Percentiles rank a stretch among this genome's conserved stretches.
Evolutionary conservation across 139 green algal species (phyloP).

Genomic region (Gonium pectorale): DNA sequence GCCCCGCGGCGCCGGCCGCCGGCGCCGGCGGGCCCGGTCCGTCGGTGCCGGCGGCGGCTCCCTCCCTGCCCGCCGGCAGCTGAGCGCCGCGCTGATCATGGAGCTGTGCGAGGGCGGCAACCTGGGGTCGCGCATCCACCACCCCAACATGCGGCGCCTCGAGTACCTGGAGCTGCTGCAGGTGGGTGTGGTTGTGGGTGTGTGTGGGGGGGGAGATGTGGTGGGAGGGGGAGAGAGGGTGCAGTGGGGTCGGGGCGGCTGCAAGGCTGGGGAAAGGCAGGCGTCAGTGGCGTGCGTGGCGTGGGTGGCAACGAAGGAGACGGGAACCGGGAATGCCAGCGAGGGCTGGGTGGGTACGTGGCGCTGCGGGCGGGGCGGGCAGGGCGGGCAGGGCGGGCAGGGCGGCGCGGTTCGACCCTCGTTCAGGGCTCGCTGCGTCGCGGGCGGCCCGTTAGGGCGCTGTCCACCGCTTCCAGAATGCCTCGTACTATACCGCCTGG

Average conservation of each 20-base stretch:
- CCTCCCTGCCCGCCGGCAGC: constrained; percentile 14
- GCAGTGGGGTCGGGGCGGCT: too few species aligned
- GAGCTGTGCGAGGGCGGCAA: constrained; percentile 82
- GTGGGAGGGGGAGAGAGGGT: neutral
- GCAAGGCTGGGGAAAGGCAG: too few species aligned
- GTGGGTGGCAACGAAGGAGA: too few species aligned
- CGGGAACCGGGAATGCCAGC: too few species aligned
- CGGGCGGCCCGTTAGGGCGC: too few species aligned
- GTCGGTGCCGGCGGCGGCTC: neutral
- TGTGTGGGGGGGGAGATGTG: neutral
- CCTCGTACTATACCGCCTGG: too few species aligned
- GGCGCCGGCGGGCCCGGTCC: too few species aligned
- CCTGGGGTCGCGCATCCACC: constrained; percentile 80
- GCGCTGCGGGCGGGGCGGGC: neutral
- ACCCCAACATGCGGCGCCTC: constrained; percentile 64
- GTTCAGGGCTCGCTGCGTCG: too few species aligned
- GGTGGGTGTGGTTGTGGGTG: constrained; percentile 10
- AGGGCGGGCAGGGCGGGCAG: neutral
- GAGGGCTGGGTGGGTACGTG: neutral
- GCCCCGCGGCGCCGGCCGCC: neutral
- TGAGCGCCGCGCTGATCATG: constrained; percentile 83
- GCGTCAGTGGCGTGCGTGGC: too few species aligned
- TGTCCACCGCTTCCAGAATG: too few species aligned
- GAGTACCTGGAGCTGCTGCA: constrained; percentile 79
- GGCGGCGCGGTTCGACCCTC: too few species aligned